Percentiles rank a stretch among this genome's conserved stretches.
phyloP scores from a whole-genome alignment of 306 rosid species.

The Rosa persica region DNA sequence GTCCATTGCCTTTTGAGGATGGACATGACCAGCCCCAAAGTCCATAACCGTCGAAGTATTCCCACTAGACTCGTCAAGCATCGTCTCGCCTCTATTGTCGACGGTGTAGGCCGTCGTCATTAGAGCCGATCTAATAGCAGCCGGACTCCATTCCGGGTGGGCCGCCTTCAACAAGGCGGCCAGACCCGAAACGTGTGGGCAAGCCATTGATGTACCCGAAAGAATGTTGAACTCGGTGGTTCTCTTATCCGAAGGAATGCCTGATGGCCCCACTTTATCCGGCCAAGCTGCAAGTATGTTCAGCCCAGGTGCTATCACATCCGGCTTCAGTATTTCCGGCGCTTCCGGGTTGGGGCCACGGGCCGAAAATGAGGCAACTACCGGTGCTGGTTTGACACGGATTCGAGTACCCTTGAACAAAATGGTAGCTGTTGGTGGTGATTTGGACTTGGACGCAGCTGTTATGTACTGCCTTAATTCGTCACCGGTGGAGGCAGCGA shows the following conservation, averaged over 20 bases:
- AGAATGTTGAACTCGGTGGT: slow-evolving; percentile 78
- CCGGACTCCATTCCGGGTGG: slow-evolving; percentile 91
- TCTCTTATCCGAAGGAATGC: slow-evolving; percentile 60
- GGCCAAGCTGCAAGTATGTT: slow-evolving; percentile 98
- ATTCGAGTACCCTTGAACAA: slow-evolving; percentile 72
- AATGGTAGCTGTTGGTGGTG: slow-evolving; percentile 54
- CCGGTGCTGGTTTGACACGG: slow-evolving; percentile 81
- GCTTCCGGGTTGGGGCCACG: slow-evolving; percentile 88
- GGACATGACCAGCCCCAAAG: slow-evolving; percentile 86
- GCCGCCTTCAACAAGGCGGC: slow-evolving; percentile 89
- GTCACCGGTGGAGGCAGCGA: slow-evolving; percentile 70
- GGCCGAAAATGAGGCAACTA: slow-evolving; percentile 86
- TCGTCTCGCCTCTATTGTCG: slow-evolving; percentile 60
- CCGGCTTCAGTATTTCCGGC: slow-evolving; percentile 84
- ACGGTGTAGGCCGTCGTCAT: slow-evolving; percentile 83
- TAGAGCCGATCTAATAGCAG: slow-evolving; percentile 76
- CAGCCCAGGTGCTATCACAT: slow-evolving; percentile 81
- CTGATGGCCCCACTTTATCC: slow-evolving; percentile 77
- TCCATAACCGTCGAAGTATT: slow-evolving; percentile 70
- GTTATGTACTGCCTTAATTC: slow-evolving; percentile 61
- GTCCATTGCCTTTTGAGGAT: slow-evolving; percentile 78
- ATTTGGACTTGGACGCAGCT: slow-evolving; percentile 21
- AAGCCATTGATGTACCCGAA: slow-evolving; percentile 93
- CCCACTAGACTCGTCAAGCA: slow-evolving; percentile 84
- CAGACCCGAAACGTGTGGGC: slow-evolving; percentile 88